These are phyloP conservation scores for Fusarium succisae DNA, from an alignment of 2,329 filamentous ascomycete genomes.

Conservation along the genomic window DNA sequence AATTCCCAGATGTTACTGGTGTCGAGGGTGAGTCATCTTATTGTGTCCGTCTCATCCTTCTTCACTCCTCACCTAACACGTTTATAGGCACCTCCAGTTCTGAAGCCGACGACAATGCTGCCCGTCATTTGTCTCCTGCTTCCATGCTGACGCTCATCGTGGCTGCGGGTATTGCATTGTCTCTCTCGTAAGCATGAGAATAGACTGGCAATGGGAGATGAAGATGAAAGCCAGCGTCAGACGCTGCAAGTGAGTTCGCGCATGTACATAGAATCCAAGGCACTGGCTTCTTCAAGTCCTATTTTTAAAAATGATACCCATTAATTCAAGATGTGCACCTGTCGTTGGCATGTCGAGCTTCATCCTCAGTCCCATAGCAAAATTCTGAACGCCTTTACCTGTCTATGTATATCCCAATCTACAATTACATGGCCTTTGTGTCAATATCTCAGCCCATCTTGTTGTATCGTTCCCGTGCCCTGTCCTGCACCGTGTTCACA, in stretches of 20 bases:
- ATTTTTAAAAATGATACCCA: conserved; percentile 21
- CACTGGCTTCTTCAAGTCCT: not conserved
- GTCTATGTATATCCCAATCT: not conserved
- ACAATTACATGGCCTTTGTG: not conserved
- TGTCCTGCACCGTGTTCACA: conserved; percentile 70
- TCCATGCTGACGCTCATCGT: conserved; percentile 27
- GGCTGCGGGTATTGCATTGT: conserved; percentile 24
- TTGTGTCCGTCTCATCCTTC: not conserved
- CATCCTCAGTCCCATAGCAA: not conserved
- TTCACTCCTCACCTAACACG: conserved; percentile 20
- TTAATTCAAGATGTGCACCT: not conserved
- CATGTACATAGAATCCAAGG: not conserved
- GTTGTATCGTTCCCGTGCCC: conserved; percentile 72
- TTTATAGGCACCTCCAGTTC: conserved; percentile 24
- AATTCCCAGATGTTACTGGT: conserved; percentile 56
- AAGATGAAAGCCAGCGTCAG: not conserved
- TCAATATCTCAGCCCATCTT: conserved; percentile 52
- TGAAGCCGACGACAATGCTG: conserved; percentile 31
- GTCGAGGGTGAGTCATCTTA: conserved; percentile 47
- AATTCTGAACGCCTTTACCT: conserved; percentile 4
- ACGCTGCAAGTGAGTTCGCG: not conserved
- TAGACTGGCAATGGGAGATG: not conserved
- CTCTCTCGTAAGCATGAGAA: conserved; percentile 14
- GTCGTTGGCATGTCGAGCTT: not conserved
- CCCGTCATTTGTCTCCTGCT: conserved; percentile 30